Conservation (phyloP, 2,329 filamentous ascomycete genomes). For the Diaporthe helianthi region DNA sequence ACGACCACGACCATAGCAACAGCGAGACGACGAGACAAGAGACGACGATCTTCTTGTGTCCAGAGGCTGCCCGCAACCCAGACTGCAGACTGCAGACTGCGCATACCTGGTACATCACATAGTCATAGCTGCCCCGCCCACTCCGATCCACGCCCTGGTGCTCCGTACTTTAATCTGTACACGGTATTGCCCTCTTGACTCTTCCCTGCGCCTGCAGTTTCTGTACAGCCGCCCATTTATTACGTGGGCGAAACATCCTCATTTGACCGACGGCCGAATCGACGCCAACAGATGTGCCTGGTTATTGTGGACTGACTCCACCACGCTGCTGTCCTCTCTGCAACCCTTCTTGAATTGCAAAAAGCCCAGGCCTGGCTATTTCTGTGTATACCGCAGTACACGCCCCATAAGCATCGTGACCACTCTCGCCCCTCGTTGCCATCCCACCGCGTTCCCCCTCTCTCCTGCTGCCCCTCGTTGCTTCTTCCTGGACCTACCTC, state of each 20-base stretch:
- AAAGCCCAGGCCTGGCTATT: constrained; percentile 3
- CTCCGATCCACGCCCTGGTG: constrained; percentile 26
- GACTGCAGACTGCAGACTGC: background rate
- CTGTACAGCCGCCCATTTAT: constrained; percentile 19
- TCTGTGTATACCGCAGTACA: background rate
- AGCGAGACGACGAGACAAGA: too few relatives aligned
- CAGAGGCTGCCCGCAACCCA: too few relatives aligned
- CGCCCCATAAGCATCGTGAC: constrained; percentile 15
- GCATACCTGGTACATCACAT: constrained; percentile 23
- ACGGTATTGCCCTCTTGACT: background rate
- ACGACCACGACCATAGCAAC: background rate
- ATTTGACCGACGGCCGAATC: constrained; percentile 20
- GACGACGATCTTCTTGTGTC: background rate
- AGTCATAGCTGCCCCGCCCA: constrained; percentile 19
- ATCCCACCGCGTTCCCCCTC: background rate
- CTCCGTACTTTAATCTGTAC: too few relatives aligned
- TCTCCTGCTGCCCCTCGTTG: constrained; percentile 10
- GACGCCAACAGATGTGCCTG: constrained; percentile 18
- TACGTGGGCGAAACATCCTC: constrained; percentile 33
- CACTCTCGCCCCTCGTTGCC: background rate
- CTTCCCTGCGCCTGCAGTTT: constrained; percentile 19
- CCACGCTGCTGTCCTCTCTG: constrained; percentile 20
- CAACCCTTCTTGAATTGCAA: constrained; percentile 24
- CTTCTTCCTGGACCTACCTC: background rate
- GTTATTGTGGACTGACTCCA: constrained; percentile 18